Conservation (phyloP, 805 yeast species). For the Cyberlindnera bimundalis region DNA sequence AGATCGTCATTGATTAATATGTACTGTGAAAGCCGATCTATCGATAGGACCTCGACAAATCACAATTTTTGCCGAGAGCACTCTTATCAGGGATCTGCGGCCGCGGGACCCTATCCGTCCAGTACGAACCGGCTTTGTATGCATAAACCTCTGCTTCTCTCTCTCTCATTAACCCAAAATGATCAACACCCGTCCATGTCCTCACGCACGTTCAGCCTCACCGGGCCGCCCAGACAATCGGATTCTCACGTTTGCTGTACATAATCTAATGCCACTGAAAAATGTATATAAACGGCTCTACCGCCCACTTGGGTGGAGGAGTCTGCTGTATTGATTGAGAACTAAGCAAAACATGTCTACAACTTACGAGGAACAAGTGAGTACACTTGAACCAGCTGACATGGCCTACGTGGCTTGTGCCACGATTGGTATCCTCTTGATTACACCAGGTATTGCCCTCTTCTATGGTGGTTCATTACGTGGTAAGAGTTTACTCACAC, state of each 20-base stretch:
- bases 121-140: no score
- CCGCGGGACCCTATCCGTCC: no score
- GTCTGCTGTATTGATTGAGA: background rate
- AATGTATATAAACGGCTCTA: background rate
- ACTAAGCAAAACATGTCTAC: constrained; percentile 12
- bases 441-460: constrained; percentile 93
- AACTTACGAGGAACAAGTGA: constrained; percentile 32
- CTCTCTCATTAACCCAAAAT: background rate
- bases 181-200: background rate
- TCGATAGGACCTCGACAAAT: no score
- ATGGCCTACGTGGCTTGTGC: constrained; percentile 43
- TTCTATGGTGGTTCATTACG: constrained; percentile 66
- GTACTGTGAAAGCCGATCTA: no score
- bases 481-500: constrained; percentile 74
- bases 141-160: no score
- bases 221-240: background rate
- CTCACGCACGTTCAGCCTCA: background rate
- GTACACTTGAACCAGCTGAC: constrained; percentile 39
- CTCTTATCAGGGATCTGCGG: no score
- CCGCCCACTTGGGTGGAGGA: background rate
- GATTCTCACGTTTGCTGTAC: background rate
- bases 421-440: constrained; percentile 51
- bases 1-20: no score
- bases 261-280: background rate
- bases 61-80: no score